Evolutionary conservation across 192 early-diverging fungal species (phyloP), one percentile per base, ranked within the genome.

Genomic region (Gaertneriomyces sp.): DNA sequence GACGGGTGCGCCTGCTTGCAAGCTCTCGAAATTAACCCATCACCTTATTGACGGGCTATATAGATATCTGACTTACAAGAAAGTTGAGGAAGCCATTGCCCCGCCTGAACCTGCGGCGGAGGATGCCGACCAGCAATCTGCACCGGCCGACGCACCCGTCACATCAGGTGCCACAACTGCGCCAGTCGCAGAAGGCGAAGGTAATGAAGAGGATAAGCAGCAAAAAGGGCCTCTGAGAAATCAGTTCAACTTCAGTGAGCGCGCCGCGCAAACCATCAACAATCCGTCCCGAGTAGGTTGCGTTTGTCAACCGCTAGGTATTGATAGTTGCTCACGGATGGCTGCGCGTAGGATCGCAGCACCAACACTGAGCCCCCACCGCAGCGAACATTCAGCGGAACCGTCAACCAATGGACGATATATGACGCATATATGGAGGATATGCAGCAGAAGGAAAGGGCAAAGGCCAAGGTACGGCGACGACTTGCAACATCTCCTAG

Each of bases 291-390:
- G 83, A 51, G 84, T 86, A 68, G 20, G 68, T 41, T 16, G 11
- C 39, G 19, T 17, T 17, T 41, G 45, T 39, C 54, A 33, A 33
- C 25, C 25, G 25, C 2, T 33, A 33, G 25, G 25, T 33, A 33
- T 1, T 33, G 2, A 33, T 33, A 33, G 25, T 2, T 33, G 25
- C 25, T 33, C 1, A 33, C 25, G 2, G 25, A 33, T 33, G 25
- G 25, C 25, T 7, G 52, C 40, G 6, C 20, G 9, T 45, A 86
- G 84, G 83, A 85, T 45, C 69, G 79, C 39, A 72, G 66, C 11
- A 85, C 85, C 7, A 86, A 86, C 68, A 86, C 85, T 9, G 85
- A 86, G 47, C 85, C 85, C 4, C 85, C 85, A 10, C 85, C 85
- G 42, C 72, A 76, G 50, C 65, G 78, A 9, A 74, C 76, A 19